A percentile compares a stretch with the other conserved stretches of the same genome.
Evolutionary conservation across 2,329 filamentous ascomycete genomes (phyloP).

Genomic region (Dactylellina sp.): DNA sequence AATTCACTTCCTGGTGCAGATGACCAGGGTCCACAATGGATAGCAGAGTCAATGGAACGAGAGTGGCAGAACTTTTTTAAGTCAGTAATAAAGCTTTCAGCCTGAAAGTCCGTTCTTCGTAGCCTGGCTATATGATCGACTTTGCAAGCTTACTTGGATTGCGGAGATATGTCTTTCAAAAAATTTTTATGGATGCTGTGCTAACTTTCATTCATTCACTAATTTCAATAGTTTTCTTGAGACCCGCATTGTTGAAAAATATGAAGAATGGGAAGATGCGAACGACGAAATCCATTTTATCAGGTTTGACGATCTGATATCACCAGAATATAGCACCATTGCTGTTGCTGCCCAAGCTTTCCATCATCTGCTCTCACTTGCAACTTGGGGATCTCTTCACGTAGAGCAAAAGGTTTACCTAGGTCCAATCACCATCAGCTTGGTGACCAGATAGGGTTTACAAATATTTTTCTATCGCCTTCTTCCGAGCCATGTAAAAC

Average conservation of each 20-base stretch:
- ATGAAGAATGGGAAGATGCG: not conserved
- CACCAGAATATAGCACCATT: conserved; percentile 47
- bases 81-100: conserved; percentile 35
- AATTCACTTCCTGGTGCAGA: conserved; percentile 32
- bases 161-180: too few species aligned
- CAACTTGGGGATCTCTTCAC: conserved; percentile 57
- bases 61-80: conserved; percentile 58
- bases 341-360: conserved; percentile 59
- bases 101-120: not conserved
- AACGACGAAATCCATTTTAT: conserved; percentile 49
- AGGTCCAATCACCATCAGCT: conserved; percentile 56
- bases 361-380: conserved; percentile 58
- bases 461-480: not conserved
- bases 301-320: conserved; percentile 58
- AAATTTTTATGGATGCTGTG: too few species aligned
- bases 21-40: conserved; percentile 56
- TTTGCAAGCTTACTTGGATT: too few species aligned
- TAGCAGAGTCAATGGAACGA: conserved; percentile 57
- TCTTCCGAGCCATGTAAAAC: not conserved
- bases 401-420: conserved; percentile 57
- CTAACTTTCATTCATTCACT: not conserved
- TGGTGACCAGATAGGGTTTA: not conserved
- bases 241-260: conserved; percentile 24
- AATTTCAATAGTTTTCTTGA: conserved; percentile 22
- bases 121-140: too few species aligned